phyloP scores from a whole-genome alignment of 768 basidiomycete species.

The Rubroboletus pulcherrimus region DNA sequence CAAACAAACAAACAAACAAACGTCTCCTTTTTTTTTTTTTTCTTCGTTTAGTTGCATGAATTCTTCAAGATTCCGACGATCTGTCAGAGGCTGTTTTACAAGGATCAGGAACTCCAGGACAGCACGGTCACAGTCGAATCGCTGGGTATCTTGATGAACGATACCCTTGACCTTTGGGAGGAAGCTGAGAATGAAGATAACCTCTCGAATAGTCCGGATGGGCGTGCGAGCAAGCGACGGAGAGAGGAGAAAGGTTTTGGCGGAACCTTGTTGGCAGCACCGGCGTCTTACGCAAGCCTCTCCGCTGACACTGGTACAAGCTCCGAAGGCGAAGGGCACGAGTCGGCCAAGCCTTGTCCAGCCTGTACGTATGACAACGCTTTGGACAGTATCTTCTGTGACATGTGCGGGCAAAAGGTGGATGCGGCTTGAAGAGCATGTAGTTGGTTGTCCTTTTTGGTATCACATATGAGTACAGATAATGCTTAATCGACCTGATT shows the following conservation, averaged over 20 bases:
- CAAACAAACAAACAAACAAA: background rate
- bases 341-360: slow-evolving; percentile 42
- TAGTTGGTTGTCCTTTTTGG: slow-evolving; percentile 20
- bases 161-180: slow-evolving; percentile 63
- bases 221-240: slow-evolving; percentile 37
- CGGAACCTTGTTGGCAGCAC: slow-evolving; percentile 64
- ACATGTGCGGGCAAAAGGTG: slow-evolving; percentile 41
- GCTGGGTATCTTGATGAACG: slow-evolving; percentile 57
- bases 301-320: slow-evolving; percentile 31
- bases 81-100: slow-evolving; percentile 66
- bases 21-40: background rate
- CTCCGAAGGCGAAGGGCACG: slow-evolving; percentile 31
- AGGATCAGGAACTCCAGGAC: slow-evolving; percentile 60
- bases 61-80: slow-evolving; percentile 68
- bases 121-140: slow-evolving; percentile 49
- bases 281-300: slow-evolving; percentile 27
- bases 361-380: slow-evolving; percentile 60
- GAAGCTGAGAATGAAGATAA: slow-evolving; percentile 59
- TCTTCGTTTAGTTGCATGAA: slow-evolving; percentile 49
- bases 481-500: slow-evolving; percentile 30
- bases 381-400: slow-evolving; percentile 40
- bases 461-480: slow-evolving; percentile 34
- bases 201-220: slow-evolving; percentile 47
- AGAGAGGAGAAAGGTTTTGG: slow-evolving; percentile 66
- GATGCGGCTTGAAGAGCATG: slow-evolving; percentile 13